A percentile compares a stretch with the other conserved stretches of the same genome.
phyloP scores from a whole-genome alignment of 441 rosid genomes.

The Aleurites moluccanus region DNA sequence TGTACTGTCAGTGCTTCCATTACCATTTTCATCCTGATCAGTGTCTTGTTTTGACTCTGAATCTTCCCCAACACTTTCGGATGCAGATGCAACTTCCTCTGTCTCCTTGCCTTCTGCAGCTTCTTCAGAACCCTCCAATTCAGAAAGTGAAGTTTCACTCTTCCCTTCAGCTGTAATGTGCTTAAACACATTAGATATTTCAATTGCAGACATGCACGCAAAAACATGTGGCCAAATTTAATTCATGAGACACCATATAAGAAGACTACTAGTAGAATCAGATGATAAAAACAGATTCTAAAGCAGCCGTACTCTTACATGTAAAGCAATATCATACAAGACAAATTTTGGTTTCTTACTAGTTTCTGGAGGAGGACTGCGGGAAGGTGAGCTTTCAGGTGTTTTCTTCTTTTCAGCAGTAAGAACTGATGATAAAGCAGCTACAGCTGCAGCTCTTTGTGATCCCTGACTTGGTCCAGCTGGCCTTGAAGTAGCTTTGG shows the following conservation, averaged over 20 bases:
- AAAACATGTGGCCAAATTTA: neutral
- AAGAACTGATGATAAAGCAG: slow-evolving; percentile 95
- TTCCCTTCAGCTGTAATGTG: slow-evolving; percentile 43
- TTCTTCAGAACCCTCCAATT: slow-evolving; percentile 38
- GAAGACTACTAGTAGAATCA: neutral
- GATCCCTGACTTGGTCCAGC: slow-evolving; percentile 60
- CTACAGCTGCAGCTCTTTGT: slow-evolving; percentile 99
- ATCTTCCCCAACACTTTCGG: slow-evolving; percentile 48
- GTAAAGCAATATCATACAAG: neutral
- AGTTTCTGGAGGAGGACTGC: slow-evolving; percentile 58
- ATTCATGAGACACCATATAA: neutral
- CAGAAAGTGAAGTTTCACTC: slow-evolving; percentile 37
- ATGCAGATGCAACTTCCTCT: slow-evolving; percentile 43
- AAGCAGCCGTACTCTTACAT: neutral
- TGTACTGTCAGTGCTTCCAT: slow-evolving; percentile 38
- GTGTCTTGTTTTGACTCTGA: slow-evolving; percentile 38
- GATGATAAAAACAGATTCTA: slow-evolving; percentile 5
- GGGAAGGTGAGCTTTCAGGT: slow-evolving; percentile 66
- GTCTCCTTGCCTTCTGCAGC: slow-evolving; percentile 53
- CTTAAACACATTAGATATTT: slow-evolving; percentile 18
- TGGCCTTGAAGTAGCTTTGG: slow-evolving; percentile 50
- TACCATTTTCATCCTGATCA: slow-evolving; percentile 42
- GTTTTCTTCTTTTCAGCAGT: slow-evolving; percentile 81
- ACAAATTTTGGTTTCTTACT: slow-evolving; percentile 42
- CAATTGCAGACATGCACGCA: slow-evolving; percentile 2